Evolutionary conservation across 305 asterid genomes (phyloP).

Genomic region (Fraxinus velutina): DNA sequence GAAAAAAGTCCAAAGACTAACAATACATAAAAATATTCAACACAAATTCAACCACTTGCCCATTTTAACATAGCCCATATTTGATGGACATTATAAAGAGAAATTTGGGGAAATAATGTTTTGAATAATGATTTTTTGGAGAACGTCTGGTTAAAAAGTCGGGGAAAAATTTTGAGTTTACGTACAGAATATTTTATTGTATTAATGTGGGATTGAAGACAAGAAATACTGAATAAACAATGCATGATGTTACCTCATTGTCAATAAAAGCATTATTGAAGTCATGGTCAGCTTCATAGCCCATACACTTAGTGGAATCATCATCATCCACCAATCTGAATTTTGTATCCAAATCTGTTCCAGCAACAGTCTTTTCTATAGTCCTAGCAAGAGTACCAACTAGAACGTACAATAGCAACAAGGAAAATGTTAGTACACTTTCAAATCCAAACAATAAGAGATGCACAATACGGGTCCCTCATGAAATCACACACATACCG

Average conservation of each 20-base stretch:
- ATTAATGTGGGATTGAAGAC: neutral
- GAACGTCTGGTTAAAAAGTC: no score
- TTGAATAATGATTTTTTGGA: no score
- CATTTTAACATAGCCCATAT: no score
- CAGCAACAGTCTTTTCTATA: slow-evolving; percentile 43
- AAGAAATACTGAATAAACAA: slow-evolving; percentile 2
- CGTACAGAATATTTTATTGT: no score
- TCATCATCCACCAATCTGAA: slow-evolving; percentile 52
- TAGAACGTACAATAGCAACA: slow-evolving; percentile 34
- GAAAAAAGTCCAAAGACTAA: neutral
- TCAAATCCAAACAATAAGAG: slow-evolving; percentile 16
- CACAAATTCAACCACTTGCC: neutral
- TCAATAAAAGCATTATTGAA: slow-evolving; percentile 25
- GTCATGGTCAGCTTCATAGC: slow-evolving; percentile 34
- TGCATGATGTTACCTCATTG: slow-evolving; percentile 44
- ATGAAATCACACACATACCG: slow-evolving; percentile 9
- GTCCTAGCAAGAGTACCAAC: slow-evolving; percentile 51
- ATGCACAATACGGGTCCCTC: slow-evolving; percentile 5
- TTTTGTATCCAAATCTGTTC: slow-evolving; percentile 54
- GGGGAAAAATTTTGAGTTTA: no score
- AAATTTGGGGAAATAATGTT: no score
- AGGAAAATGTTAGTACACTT: slow-evolving; percentile 18
- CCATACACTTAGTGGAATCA: slow-evolving; percentile 41
- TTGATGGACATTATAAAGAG: no score
- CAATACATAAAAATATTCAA: neutral